A percentile compares a stretch with the other conserved stretches of the same genome.
These are phyloP conservation scores for Jaltomata sinuosa DNA, from an alignment of 257 asterid genomes.

Conservation along the genomic window DNA sequence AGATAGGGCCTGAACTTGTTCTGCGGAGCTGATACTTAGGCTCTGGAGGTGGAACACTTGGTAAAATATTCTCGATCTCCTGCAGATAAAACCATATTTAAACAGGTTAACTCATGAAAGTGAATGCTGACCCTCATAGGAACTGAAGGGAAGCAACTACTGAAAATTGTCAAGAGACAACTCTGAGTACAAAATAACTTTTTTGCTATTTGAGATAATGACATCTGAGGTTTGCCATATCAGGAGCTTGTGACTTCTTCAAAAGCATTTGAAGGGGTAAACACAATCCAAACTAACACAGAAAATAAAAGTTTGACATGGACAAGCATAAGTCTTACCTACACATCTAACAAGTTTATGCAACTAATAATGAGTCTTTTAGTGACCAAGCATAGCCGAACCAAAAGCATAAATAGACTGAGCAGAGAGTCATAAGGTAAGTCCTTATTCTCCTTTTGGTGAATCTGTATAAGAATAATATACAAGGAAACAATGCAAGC, in stretches of 20 bases:
- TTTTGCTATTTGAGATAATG: not conserved
- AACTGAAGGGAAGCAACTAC: not conserved
- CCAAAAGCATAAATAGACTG: too few species aligned
- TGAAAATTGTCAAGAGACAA: not conserved
- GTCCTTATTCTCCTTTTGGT: too few species aligned
- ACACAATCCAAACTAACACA: not conserved
- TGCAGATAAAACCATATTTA: constrained; percentile 6
- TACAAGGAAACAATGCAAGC: too few species aligned
- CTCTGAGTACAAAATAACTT: not conserved
- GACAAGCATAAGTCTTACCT: not conserved
- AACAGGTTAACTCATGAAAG: not conserved
- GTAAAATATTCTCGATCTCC: constrained; percentile 30
- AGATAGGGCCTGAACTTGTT: constrained; percentile 35
- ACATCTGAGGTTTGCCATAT: not conserved
- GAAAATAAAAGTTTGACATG: not conserved
- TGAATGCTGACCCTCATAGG: not conserved
- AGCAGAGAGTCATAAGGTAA: too few species aligned
- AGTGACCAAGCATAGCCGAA: not conserved
- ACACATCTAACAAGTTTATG: not conserved
- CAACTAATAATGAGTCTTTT: not conserved
- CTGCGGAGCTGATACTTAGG: constrained; percentile 38
- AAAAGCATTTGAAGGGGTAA: not conserved
- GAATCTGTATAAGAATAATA: too few species aligned
- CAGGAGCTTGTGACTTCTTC: not conserved
- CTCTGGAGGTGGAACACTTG: constrained; percentile 26